phyloP scores from a whole-genome alignment of 768 basidiomycete species.

The Trametes cinnabarina region DNA sequence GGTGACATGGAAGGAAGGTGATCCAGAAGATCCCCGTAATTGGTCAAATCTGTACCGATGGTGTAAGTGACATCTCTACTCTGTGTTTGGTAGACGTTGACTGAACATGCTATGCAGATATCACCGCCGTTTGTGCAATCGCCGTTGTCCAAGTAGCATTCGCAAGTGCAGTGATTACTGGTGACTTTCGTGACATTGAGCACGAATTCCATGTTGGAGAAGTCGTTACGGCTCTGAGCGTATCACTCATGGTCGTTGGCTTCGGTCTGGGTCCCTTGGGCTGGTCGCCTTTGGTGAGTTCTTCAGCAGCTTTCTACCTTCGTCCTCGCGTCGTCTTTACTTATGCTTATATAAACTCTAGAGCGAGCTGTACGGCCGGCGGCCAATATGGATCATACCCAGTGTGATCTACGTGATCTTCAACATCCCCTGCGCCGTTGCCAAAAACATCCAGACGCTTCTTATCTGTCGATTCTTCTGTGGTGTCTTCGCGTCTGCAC shows the following conservation, averaged over 20 bases:
- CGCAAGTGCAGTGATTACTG: conserved; percentile 37
- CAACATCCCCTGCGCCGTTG: conserved; percentile 42
- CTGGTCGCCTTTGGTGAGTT: conserved; percentile 31
- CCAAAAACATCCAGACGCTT: conserved; percentile 39
- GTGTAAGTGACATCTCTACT: conserved; percentile 26
- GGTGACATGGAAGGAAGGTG: conserved; percentile 37
- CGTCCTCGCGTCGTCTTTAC: no score
- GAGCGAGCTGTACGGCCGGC: conserved; percentile 41
- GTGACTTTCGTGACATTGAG: conserved; percentile 36
- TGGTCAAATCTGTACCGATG: conserved; percentile 33
- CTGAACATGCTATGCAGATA: conserved; percentile 20
- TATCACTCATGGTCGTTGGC: conserved; percentile 38
- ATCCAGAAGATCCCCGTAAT: conserved; percentile 42
- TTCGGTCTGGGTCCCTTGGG: conserved; percentile 33
- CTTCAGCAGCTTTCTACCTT: no score
- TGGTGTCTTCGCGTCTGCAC: conserved; percentile 39
- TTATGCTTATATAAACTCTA: no score
- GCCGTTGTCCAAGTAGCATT: conserved; percentile 38
- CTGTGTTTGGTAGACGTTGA: background rate
- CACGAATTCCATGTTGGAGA: conserved; percentile 32
- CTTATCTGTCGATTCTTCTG: conserved; percentile 42
- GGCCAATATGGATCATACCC: conserved; percentile 38
- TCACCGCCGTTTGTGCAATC: conserved; percentile 32
- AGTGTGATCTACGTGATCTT: conserved; percentile 41
- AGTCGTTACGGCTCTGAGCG: conserved; percentile 35